A percentile compares a stretch with the other conserved stretches of the same genome.
Conservation (phyloP, 345 rosid species). For the Salix viminalis region DNA sequence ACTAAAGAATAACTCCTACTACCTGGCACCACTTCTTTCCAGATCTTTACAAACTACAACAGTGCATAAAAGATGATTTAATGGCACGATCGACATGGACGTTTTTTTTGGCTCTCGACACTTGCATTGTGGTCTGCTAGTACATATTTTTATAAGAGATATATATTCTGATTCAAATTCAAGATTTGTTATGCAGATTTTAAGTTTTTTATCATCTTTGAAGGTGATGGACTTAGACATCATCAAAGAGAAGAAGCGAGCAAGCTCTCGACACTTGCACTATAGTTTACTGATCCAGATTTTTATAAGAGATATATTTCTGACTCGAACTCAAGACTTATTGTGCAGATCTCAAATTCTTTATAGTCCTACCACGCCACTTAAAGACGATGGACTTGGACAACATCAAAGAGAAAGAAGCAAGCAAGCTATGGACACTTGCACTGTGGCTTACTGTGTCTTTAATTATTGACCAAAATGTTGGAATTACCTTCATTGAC, state of each 20-base stretch:
- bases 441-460: neutral
- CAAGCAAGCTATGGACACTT: neutral
- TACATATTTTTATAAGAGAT: too few relatives aligned
- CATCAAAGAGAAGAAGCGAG: neutral
- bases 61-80: neutral
- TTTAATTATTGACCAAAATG: too few relatives aligned
- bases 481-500: too few relatives aligned
- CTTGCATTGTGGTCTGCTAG: too few relatives aligned
- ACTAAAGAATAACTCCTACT: neutral
- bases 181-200: too few relatives aligned
- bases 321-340: too few relatives aligned
- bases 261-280: neutral
- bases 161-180: fast-evolving
- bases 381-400: neutral
- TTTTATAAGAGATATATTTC: too few relatives aligned
- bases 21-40: neutral
- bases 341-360: too few relatives aligned
- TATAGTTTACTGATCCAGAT: neutral
- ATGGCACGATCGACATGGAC: neutral
- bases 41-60: neutral
- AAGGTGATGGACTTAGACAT: neutral
- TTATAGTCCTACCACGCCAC: too few relatives aligned
- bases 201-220: fast-evolving
- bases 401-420: neutral
- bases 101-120: too few relatives aligned